phyloP scores from a whole-genome alignment of 2,329 filamentous ascomycete species.

The Colletotrichum destructivum region DNA sequence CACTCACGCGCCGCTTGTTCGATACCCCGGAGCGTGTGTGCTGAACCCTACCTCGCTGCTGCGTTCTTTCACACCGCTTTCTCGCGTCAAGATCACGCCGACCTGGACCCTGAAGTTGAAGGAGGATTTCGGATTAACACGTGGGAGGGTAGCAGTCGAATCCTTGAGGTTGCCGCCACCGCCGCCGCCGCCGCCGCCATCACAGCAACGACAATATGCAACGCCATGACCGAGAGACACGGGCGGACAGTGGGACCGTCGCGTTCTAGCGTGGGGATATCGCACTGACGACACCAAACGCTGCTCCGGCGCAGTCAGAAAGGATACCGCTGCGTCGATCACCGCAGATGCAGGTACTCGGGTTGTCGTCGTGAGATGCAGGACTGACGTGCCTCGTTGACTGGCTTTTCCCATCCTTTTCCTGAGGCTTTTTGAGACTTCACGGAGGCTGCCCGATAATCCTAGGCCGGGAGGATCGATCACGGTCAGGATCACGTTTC shows the following conservation, averaged over 20 bases:
- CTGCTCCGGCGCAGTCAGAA: conserved; percentile 5
- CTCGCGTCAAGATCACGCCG: neutral
- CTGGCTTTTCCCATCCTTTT: too few relatives aligned
- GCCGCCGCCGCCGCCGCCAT: neutral
- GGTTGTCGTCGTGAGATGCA: neutral
- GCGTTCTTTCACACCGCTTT: neutral
- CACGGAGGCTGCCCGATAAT: neutral
- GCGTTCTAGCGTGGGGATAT: conserved; percentile 12
- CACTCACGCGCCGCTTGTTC: neutral
- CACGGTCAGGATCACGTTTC: neutral
- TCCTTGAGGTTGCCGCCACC: conserved; percentile 2
- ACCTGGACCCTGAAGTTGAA: conserved; percentile 14
- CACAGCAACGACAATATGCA: neutral
- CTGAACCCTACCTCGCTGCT: neutral
- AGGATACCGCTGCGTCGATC: neutral
- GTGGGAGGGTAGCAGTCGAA: neutral
- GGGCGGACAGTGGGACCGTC: conserved; percentile 27
- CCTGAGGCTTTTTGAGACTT: neutral
- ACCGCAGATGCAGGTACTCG: neutral
- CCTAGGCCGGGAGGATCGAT: neutral
- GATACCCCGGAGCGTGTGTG: neutral
- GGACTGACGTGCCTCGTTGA: neutral
- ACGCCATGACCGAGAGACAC: conserved; percentile 27
- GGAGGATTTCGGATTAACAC: neutral
- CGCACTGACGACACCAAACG: conserved; percentile 22